A percentile compares a stretch with the other conserved stretches of the same genome.
Conservation (phyloP, 257 asterid species). For the Eustoma russellianum region DNA sequence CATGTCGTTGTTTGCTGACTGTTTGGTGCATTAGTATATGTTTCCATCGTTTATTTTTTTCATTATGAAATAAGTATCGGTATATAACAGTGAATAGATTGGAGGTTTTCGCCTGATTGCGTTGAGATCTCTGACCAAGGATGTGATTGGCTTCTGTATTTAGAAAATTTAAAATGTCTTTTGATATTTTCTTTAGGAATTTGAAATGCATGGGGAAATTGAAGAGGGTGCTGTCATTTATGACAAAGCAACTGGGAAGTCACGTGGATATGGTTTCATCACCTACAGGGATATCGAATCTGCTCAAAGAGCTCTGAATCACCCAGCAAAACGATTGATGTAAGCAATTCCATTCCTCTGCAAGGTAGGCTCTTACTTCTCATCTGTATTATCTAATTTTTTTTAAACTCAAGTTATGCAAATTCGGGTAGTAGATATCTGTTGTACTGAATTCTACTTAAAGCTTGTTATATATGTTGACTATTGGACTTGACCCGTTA, state of each 20-base stretch:
- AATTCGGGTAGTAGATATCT: too few relatives aligned
- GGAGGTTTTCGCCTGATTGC: too few relatives aligned
- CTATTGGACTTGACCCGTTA: too few relatives aligned
- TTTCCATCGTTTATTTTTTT: background rate
- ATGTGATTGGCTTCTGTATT: too few relatives aligned
- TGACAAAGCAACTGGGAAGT: slow-evolving; percentile 65
- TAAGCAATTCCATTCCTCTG: slow-evolving; percentile 18
- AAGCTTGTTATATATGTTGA: too few relatives aligned
- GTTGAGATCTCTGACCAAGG: too few relatives aligned
- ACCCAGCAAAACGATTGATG: slow-evolving; percentile 77
- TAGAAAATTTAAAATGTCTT: background rate
- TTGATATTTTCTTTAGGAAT: slow-evolving; percentile 38
- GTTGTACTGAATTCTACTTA: too few relatives aligned
- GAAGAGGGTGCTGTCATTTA: slow-evolving; percentile 84
- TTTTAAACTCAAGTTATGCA: too few relatives aligned
- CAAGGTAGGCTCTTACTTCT: too few relatives aligned
- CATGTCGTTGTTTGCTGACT: slow-evolving; percentile 39
- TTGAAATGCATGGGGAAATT: slow-evolving; percentile 71
- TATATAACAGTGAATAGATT: background rate
- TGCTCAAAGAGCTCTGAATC: slow-evolving; percentile 67
- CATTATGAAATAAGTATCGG: background rate
- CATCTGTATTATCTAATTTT: too few relatives aligned
- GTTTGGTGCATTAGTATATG: slow-evolving; percentile 26
- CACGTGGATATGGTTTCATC: slow-evolving; percentile 79
- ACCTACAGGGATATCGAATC: slow-evolving; percentile 69